A percentile compares a stretch with the other conserved stretches of the same genome.
phyloP scores from a whole-genome alignment of 257 asterid genomes.

The Solanum appendiculatum region DNA sequence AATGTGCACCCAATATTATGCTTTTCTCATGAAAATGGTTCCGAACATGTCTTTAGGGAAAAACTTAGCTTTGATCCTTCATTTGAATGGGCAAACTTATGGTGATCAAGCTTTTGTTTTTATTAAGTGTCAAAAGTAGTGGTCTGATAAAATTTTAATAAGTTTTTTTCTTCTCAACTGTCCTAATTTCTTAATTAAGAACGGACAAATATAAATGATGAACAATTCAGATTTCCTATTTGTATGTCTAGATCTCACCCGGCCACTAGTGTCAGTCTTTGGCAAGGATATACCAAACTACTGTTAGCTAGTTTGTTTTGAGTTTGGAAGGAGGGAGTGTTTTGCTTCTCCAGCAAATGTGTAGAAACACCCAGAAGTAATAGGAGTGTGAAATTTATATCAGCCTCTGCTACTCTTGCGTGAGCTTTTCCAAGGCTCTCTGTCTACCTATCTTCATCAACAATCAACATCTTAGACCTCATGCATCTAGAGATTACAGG shows the following conservation, averaged over 20 bases:
- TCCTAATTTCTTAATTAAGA: background rate
- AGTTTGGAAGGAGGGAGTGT: background rate
- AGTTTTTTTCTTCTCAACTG: background rate
- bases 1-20: background rate
- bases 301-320: background rate
- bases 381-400: background rate
- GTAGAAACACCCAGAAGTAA: background rate
- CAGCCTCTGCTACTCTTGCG: background rate
- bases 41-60: background rate
- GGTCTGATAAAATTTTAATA: background rate
- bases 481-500: background rate
- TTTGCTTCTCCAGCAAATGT: background rate
- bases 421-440: too few relatives aligned
- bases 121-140: background rate
- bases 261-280: background rate
- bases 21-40: background rate
- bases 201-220: background rate
- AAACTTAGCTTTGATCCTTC: background rate
- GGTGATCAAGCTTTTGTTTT: background rate
- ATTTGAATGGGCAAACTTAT: background rate
- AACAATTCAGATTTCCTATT: background rate
- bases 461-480: background rate
- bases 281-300: background rate
- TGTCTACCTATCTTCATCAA: background rate
- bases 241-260: background rate